Evolutionary conservation across 176 grass and related monocot species (phyloP), one percentile per base, ranked within the genome.

Genomic region (Carex scoparia): DNA sequence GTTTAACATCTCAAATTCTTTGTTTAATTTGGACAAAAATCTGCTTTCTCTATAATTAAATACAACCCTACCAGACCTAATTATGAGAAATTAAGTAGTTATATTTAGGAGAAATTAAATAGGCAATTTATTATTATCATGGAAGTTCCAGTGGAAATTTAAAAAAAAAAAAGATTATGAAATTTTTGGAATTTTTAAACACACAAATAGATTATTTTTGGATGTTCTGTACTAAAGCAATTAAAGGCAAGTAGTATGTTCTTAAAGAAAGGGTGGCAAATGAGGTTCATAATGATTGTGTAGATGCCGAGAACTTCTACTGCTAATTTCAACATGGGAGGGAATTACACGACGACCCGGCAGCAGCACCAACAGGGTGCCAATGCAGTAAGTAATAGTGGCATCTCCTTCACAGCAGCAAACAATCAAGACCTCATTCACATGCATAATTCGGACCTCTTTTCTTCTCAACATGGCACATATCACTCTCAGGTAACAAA

Each of bases 261-360:
- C 23, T 28, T 65, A 44, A 63, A 48, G 63, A 11, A 65, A 81
- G 13, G 57, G 15, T 44, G 10, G 38, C 10, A 7, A 82, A 49
- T 53, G 82, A 57, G 37, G 55, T 72, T 74, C 10, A 27, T 82
- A 31, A 70, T 81, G 71, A 66, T 87, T 84, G 35, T 85, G 81
- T 88, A 99, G 96, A 88, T 99, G 93, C 80, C 89, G 81, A 93
- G 93, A 81, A 92, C 96, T 11, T 51, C 48, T 89, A 77, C 85
- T 93, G 94, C 81, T 64, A 83, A 92, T 72, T 95, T 95, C 85
- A 95, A 89, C 86, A 88, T 99, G 81, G 96, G 93, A 85, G 87
- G 81, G 67, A 95, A 53, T 81, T 95, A 89, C 51, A 70, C 61
- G 57, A 58, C 93, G 71, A 98, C 92, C 88, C 91, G 90, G 82